Evolutionary conservation across 345 rosid genomes (phyloP).

Genomic region (Dipteronia sinensis): DNA sequence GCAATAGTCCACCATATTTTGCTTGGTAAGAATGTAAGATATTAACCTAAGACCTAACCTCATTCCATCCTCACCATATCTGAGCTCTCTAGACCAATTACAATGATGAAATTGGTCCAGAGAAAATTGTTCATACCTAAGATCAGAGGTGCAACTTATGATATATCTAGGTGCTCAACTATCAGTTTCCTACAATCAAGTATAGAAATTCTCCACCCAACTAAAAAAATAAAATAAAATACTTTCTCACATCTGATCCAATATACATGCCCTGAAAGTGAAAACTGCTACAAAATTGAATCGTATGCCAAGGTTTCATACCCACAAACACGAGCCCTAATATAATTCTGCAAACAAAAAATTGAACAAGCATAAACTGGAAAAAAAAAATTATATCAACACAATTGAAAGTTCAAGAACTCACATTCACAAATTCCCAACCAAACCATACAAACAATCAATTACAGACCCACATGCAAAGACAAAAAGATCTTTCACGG

Average conservation of each 20-base stretch:
- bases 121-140: neutral
- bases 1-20: neutral
- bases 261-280: neutral
- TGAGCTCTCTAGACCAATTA: neutral
- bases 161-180: neutral
- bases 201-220: neutral
- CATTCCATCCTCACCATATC: neutral
- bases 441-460: neutral
- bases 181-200: neutral
- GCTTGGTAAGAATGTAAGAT: neutral
- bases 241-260: conserved; percentile 5
- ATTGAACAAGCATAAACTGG: neutral
- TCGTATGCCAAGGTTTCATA: neutral
- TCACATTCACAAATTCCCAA: neutral
- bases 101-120: neutral
- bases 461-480: conserved; percentile 2
- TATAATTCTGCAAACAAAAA: neutral
- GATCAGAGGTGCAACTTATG: neutral
- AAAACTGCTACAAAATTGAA: neutral
- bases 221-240: neutral
- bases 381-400: neutral
- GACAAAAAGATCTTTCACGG: neutral
- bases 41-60: too few species aligned
- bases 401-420: neutral
- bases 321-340: conserved; percentile 1